phyloP scores from a whole-genome alignment of 2,329 filamentous ascomycete genomes.

The Phaeomoniella chlamydospora region DNA sequence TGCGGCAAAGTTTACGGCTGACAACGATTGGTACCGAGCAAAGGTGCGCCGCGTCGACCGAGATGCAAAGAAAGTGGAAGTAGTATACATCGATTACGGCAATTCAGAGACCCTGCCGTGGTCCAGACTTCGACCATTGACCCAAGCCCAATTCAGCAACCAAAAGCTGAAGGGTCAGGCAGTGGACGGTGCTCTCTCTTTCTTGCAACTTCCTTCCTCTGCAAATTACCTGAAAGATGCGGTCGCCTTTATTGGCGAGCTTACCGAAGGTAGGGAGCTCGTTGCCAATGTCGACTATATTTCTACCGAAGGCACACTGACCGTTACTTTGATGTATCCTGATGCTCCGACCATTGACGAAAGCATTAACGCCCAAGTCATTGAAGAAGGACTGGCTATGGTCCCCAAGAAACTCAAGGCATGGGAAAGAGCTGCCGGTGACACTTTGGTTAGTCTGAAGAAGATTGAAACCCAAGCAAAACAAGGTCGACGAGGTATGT shows the following conservation, averaged over 20 bases:
- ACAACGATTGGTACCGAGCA: conserved; percentile 89
- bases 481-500: conserved; percentile 69
- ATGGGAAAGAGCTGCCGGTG: conserved; percentile 68
- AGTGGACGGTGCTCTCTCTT: conserved; percentile 70
- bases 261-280: conserved; percentile 60
- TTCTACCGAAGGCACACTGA: conserved; percentile 65
- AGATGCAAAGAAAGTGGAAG: conserved; percentile 72
- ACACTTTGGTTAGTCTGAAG: conserved; percentile 57
- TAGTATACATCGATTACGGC: conserved; percentile 91
- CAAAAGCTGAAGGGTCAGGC: conserved; percentile 81
- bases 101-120: conserved; percentile 84
- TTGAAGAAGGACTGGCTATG: conserved; percentile 75
- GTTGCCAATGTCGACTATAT: conserved; percentile 85
- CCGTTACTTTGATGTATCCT: conserved; percentile 78
- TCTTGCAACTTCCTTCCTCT: conserved; percentile 73
- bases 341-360: conserved; percentile 50
- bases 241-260: conserved; percentile 57
- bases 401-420: conserved; percentile 81
- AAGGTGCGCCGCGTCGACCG: conserved; percentile 87
- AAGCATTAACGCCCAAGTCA: conserved; percentile 79
- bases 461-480: conserved; percentile 68
- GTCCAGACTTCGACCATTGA: conserved; percentile 67
- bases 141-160: conserved; percentile 61
- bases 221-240: conserved; percentile 75
- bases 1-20: conserved; percentile 76